Conservation (phyloP, 1,139 yeast genomes). For the Candida sp. region DNA sequence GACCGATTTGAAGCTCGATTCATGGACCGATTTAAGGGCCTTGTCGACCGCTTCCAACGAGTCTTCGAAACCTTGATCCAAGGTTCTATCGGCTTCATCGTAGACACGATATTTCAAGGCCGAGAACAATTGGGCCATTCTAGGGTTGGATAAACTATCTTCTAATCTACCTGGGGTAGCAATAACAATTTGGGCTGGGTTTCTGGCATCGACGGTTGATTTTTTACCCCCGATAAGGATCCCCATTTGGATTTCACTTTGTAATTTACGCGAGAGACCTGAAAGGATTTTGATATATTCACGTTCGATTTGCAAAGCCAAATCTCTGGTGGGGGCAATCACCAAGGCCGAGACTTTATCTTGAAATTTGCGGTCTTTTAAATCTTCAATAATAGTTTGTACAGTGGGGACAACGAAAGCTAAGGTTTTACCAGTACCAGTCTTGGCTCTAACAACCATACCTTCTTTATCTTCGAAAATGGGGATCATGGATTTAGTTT, state of each 20-base stretch:
- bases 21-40: slow-evolving; percentile 24
- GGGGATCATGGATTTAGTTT: slow-evolving; percentile 68
- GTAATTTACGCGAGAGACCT: slow-evolving; percentile 12
- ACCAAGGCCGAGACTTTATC: slow-evolving; percentile 55
- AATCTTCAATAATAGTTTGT: slow-evolving; percentile 41
- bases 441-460: slow-evolving; percentile 84
- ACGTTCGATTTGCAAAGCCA: slow-evolving; percentile 78
- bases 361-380: slow-evolving; percentile 26
- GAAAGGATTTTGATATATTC: slow-evolving; percentile 51
- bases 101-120: slow-evolving; percentile 63
- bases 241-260: slow-evolving; percentile 16
- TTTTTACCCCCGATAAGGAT: slow-evolving; percentile 40
- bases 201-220: slow-evolving; percentile 15
- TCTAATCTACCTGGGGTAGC: slow-evolving; percentile 90
- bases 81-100: slow-evolving; percentile 85
- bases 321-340: slow-evolving; percentile 89
- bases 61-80: slow-evolving; percentile 66
- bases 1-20: slow-evolving; percentile 51
- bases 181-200: slow-evolving; percentile 53
- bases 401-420: slow-evolving; percentile 83
- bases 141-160: slow-evolving; percentile 51
- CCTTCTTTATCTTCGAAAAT: slow-evolving; percentile 56
- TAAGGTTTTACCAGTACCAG: slow-evolving; percentile 94
- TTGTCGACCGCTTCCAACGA: slow-evolving; percentile 55
- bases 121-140: slow-evolving; percentile 46